A percentile compares a stretch with the other conserved stretches of the same genome.
Evolutionary conservation across 2,329 filamentous ascomycete species (phyloP).

Genomic region (Albophoma yamanashiensis): DNA sequence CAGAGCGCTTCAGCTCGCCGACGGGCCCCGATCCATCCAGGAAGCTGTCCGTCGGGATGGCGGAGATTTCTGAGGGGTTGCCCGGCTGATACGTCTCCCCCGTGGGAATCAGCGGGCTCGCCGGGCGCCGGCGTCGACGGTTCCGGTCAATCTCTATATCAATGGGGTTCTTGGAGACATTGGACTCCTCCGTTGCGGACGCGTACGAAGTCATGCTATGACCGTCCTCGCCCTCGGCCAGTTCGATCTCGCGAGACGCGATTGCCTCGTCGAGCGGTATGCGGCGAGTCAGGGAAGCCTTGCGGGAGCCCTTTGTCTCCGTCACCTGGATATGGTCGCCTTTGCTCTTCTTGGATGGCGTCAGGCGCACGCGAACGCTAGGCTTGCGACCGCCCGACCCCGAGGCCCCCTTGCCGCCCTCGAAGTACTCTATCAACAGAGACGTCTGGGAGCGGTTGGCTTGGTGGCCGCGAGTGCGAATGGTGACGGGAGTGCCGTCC

Average conservation of each 20-base stretch:
- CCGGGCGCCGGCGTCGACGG: conserved; percentile 47
- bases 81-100: conserved; percentile 50
- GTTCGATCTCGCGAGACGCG: conserved; percentile 30
- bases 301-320: conserved; percentile 63
- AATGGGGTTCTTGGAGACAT: conserved; percentile 64
- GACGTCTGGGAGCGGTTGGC: conserved; percentile 69
- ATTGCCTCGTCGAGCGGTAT: conserved; percentile 39
- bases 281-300: conserved; percentile 44
- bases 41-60: conserved; percentile 54
- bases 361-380: conserved; percentile 70
- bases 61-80: conserved; percentile 75
- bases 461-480: conserved; percentile 61
- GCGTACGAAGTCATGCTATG: conserved; percentile 63
- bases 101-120: conserved; percentile 56
- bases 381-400: conserved; percentile 58
- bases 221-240: conserved; percentile 46
- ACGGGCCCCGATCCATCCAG: conserved; percentile 44
- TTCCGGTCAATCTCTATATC: conserved; percentile 77
- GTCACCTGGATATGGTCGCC: conserved; percentile 81
- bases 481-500: conserved; percentile 85
- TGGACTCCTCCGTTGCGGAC: conserved; percentile 71
- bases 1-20: conserved; percentile 26
- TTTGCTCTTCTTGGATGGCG: conserved; percentile 59
- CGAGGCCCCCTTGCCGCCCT: conserved; percentile 56
- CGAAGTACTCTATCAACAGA: conserved; percentile 89